phyloP scores from a whole-genome alignment of 495 filamentous ascomycete genomes.

The Oidiodendron maius region DNA sequence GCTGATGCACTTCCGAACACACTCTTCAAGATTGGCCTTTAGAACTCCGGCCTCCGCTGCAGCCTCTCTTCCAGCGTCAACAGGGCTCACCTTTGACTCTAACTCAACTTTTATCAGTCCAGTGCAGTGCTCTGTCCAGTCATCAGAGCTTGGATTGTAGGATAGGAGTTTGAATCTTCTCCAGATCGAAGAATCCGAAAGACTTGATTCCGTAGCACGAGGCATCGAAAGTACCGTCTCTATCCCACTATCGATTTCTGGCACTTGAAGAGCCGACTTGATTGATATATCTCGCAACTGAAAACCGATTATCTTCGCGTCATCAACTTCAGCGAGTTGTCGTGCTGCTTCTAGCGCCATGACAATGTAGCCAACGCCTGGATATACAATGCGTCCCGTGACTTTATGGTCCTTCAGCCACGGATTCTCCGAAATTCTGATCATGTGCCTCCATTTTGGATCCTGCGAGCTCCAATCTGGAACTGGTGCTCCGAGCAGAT shows the following conservation, averaged over 20 bases:
- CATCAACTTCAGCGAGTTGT: conserved; percentile 21
- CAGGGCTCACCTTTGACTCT: too few relatives aligned
- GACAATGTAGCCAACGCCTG: conserved; percentile 37
- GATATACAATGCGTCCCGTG: conserved; percentile 12
- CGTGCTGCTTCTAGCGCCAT: conserved; percentile 30
- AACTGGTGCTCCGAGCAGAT: conserved; percentile 19
- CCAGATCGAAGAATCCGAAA: conserved; percentile 8
- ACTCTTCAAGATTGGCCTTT: too few relatives aligned
- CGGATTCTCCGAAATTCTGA: conserved; percentile 6
- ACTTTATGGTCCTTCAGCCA: conserved; percentile 25
- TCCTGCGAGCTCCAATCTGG: background rate
- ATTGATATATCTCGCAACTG: background rate
- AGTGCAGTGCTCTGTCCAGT: conserved; percentile 7
- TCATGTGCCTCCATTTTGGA: conserved; percentile 6
- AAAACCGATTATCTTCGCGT: conserved; percentile 7
- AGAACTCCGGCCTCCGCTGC: too few relatives aligned
- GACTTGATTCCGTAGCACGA: background rate
- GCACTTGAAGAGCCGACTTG: conserved; percentile 30
- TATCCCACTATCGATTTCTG: conserved; percentile 22
- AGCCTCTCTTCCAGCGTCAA: too few relatives aligned
- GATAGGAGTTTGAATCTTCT: conserved; percentile 26
- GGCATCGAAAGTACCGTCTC: conserved; percentile 21
- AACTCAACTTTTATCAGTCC: too few relatives aligned
- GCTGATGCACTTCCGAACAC: too few relatives aligned
- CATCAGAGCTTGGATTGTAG: conserved; percentile 10